phyloP scores from a whole-genome alignment of 2,329 filamentous ascomycete genomes.

The Dactylellina cionopaga region DNA sequence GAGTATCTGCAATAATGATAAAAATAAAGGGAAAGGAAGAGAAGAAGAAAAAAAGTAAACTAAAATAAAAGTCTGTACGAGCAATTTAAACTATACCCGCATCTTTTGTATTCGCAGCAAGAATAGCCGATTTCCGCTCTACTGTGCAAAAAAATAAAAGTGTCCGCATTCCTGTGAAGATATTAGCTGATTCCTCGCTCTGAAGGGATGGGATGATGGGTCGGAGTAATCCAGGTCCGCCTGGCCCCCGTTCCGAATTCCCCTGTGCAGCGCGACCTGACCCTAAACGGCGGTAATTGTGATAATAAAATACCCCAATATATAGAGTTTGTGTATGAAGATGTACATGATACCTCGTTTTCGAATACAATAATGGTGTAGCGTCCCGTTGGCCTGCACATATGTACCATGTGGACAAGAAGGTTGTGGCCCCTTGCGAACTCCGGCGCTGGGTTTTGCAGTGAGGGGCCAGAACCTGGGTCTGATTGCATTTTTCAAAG shows the following conservation, averaged over 20 bases:
- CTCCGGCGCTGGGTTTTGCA: slow-evolving; percentile 20
- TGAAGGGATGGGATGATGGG: not conserved
- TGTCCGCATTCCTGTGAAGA: slow-evolving; percentile 6
- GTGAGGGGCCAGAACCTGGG: slow-evolving; percentile 33
- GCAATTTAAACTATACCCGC: slow-evolving; percentile 3
- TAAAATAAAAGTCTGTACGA: not conserved
- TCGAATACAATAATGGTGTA: no score
- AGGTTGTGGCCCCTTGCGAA: slow-evolving; percentile 26
- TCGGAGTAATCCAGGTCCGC: slow-evolving; percentile 50
- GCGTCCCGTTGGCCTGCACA: no score
- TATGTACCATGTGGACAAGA: slow-evolving; percentile 9
- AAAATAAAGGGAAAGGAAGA: slow-evolving; percentile 2
- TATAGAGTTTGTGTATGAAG: no score
- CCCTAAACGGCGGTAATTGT: slow-evolving; percentile 35
- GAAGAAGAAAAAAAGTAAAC: slow-evolving; percentile 4
- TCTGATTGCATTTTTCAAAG: not conserved
- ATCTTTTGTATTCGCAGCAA: slow-evolving; percentile 6
- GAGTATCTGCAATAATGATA: no score
- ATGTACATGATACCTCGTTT: no score
- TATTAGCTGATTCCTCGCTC: not conserved
- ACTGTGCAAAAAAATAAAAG: not conserved
- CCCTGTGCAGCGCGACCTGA: slow-evolving; percentile 29
- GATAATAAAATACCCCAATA: slow-evolving; percentile 6
- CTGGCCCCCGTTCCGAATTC: slow-evolving; percentile 39
- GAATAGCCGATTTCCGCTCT: slow-evolving; percentile 35